A percentile compares a stretch with the other conserved stretches of the same genome.
Conservation (phyloP, 257 asterid species). For the Linderniella brevidens region DNA sequence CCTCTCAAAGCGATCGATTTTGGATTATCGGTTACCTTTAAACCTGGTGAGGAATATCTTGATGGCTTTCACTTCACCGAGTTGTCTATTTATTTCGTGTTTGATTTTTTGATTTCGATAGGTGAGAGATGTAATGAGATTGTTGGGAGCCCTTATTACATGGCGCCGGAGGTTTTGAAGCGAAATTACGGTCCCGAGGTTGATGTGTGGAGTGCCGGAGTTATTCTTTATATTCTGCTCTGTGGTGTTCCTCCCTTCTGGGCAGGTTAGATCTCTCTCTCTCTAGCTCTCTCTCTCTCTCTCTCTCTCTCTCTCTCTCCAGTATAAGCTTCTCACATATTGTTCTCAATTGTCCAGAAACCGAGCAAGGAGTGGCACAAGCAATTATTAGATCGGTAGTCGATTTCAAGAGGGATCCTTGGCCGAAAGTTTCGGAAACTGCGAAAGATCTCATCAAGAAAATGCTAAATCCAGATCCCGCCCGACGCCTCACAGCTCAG, state of each 20-base stretch:
- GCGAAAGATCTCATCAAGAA: conserved; percentile 63
- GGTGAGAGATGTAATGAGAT: conserved; percentile 56
- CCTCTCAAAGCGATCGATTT: conserved; percentile 56
- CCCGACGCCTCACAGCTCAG: conserved; percentile 41
- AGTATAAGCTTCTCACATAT: conserved; percentile 5
- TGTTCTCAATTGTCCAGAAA: conserved; percentile 21
- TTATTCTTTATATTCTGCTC: conserved; percentile 54
- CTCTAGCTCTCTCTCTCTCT: conserved; percentile 2
- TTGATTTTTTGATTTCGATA: conserved; percentile 11
- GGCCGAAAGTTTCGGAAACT: conserved; percentile 52
- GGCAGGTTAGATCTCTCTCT: conserved; percentile 41
- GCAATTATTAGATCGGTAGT: conserved; percentile 45
- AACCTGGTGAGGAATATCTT: conserved; percentile 31
- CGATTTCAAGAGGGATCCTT: conserved; percentile 62
- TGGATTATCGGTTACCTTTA: conserved; percentile 54
- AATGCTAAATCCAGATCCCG: conserved; percentile 62
- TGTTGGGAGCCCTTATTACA: conserved; percentile 78
- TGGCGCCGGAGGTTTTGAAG: conserved; percentile 73
- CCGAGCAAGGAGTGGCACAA: conserved; percentile 74
- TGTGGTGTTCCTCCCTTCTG: conserved; percentile 78
- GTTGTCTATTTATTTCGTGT: neutral
- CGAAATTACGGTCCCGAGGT: conserved; percentile 60
- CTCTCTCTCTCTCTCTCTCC: conserved; percentile 1
- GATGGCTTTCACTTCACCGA: conserved; percentile 3
- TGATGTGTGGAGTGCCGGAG: conserved; percentile 67